Percentiles rank a stretch among this genome's conserved stretches.
Conservation (phyloP, 2,329 filamentous ascomycete genomes). For the Pseudodiploospora longispora region DNA sequence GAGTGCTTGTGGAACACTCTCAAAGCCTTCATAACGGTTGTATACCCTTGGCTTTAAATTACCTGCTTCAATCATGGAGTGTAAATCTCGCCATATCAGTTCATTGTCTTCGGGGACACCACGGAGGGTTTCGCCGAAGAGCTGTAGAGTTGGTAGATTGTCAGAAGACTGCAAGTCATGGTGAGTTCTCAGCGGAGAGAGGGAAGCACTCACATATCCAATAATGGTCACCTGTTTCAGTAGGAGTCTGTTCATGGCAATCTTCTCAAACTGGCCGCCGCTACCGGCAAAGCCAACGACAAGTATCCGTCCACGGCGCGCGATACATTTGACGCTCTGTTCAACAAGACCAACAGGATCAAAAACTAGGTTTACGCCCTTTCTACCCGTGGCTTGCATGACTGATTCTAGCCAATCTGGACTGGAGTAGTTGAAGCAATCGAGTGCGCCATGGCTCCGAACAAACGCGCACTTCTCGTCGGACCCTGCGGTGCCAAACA, state of each 20-base stretch:
- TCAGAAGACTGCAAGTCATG: neutral
- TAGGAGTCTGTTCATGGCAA: slow-evolving; percentile 46
- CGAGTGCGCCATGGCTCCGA: slow-evolving; percentile 29
- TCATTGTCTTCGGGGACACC: slow-evolving; percentile 37
- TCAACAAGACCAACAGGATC: slow-evolving; percentile 51
- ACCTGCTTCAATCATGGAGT: slow-evolving; percentile 36
- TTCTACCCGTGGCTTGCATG: slow-evolving; percentile 34
- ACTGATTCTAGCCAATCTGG: slow-evolving; percentile 43
- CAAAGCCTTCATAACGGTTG: slow-evolving; percentile 40
- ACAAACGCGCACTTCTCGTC: slow-evolving; percentile 35
- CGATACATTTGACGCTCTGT: slow-evolving; percentile 44
- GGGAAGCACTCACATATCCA: slow-evolving; percentile 36
- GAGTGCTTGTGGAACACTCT: slow-evolving; percentile 40
- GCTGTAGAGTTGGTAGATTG: slow-evolving; percentile 18
- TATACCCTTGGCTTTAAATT: slow-evolving; percentile 44
- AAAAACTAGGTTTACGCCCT: slow-evolving; percentile 49
- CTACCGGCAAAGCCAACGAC: slow-evolving; percentile 51
- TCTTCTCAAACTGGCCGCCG: slow-evolving; percentile 42
- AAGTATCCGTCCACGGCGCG: slow-evolving; percentile 44
- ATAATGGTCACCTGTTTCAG: slow-evolving; percentile 44
- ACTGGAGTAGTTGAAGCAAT: slow-evolving; percentile 31
- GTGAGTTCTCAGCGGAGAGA: neutral
- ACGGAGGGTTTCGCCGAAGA: slow-evolving; percentile 49
- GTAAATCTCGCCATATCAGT: slow-evolving; percentile 43
- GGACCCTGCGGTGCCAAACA: slow-evolving; percentile 44